Evolutionary conservation across 2,329 filamentous ascomycete species (phyloP).

Genomic region (Xylariaceae sp.): DNA sequence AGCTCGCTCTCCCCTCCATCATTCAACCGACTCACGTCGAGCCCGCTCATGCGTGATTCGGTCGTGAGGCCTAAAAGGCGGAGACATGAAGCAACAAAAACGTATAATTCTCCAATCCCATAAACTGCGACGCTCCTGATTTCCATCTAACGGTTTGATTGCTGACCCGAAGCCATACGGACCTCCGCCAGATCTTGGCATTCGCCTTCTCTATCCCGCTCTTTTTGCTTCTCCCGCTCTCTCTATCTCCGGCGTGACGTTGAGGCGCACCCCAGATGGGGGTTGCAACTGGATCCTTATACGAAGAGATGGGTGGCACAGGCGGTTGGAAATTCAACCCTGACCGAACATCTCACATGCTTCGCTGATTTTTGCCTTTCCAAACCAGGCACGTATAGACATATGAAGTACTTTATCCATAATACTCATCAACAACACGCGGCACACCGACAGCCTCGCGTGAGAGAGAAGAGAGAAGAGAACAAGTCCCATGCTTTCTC

Average conservation of each 20-base stretch:
- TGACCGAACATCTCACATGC: too few relatives aligned
- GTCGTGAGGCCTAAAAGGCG: not conserved
- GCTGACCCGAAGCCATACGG: conserved; percentile 12
- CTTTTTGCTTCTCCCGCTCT: not conserved
- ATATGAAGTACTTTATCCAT: too few relatives aligned
- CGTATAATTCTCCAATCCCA: not conserved
- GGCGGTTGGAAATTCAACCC: not conserved
- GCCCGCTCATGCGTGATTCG: not conserved
- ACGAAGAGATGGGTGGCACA: not conserved
- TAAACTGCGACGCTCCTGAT: not conserved
- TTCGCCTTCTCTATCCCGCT: not conserved
- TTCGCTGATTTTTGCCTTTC: not conserved
- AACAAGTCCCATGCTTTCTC: too few relatives aligned
- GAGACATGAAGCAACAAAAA: not conserved
- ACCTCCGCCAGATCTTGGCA: conserved; percentile 5
- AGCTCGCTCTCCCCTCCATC: not conserved
- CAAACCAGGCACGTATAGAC: not conserved
- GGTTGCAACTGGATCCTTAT: not conserved
- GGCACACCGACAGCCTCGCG: too few relatives aligned
- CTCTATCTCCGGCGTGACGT: not conserved
- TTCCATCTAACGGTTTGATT: conserved; percentile 8
- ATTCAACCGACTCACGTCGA: not conserved
- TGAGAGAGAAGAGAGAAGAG: too few relatives aligned
- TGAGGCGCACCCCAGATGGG: not conserved
- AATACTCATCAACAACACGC: too few relatives aligned